Evolutionary conservation across 148 eudicot species (phyloP).

Genomic region (Dysphania ambrosioides): DNA sequence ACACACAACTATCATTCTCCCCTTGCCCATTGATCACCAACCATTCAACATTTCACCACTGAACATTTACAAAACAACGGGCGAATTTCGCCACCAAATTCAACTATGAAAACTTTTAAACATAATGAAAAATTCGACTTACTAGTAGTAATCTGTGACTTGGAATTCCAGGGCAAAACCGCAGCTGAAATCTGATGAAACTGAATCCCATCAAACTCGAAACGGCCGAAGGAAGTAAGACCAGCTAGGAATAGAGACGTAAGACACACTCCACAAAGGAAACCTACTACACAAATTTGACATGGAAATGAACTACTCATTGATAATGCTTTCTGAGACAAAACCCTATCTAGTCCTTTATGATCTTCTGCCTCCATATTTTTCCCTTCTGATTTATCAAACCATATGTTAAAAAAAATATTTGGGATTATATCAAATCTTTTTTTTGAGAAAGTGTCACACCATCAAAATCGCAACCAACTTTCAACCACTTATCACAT

Average conservation of each 20-base stretch:
- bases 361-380: slow-evolving; percentile 54
- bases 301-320: slow-evolving; percentile 87
- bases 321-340: slow-evolving; percentile 73
- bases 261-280: slow-evolving; percentile 78
- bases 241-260: slow-evolving; percentile 76
- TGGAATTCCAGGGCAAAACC: slow-evolving; percentile 43
- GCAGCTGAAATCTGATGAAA: slow-evolving; percentile 43
- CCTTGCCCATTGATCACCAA: no score
- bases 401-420: no score
- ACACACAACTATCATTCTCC: no score
- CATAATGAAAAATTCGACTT: slow-evolving; percentile 38
- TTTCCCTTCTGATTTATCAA: not conserved
- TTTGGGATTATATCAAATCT: not conserved
- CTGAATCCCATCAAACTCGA: slow-evolving; percentile 41
- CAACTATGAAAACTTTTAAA: not conserved
- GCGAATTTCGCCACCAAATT: not conserved
- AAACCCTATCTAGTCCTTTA: slow-evolving; percentile 63
- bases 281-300: slow-evolving; percentile 86
- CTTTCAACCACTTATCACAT: slow-evolving; percentile 35
- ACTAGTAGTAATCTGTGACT: slow-evolving; percentile 40
- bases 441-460: not conserved
- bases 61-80: not conserved
- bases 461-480: slow-evolving; percentile 16
- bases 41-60: no score
- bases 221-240: slow-evolving; percentile 61